Evolutionary conservation across 306 rosid species (phyloP), one percentile per base, ranked within the genome.

Genomic region (Vigna unguiculata): DNA sequence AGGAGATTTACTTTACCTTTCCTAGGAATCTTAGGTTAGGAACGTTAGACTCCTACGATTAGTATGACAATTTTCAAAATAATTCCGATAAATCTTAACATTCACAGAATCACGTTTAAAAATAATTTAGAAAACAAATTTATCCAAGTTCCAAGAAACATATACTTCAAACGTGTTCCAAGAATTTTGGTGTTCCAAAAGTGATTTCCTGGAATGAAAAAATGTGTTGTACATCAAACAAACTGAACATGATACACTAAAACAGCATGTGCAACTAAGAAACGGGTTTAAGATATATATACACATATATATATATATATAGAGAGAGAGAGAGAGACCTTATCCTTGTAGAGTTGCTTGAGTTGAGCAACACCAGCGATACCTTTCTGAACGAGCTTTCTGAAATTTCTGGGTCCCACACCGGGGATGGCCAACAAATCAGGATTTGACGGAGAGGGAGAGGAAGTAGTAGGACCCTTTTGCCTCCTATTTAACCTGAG

Each of bases 341-440:
- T 95, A 77, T 90, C 98, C 84, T 80, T 95, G 74, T 92, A 95
- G 76, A 95, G 80, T 69, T 92, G 90, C 82, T 95, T 95, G 62
- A 95, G 97, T 78, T 95, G 88, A 13, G 91, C 91, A 49, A 95
- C 93, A 59, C 97, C 97, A 14, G 87, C 94, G 52, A 95, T 88
- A 32, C 98, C 97, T 66, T 95, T 95, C 78, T 83, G 86, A 48
- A 92, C 87, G 57, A 95, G 91, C 83, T 95, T 95, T 80, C 83
- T 85, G 86, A 92, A 81, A 86, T 95, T 95, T 67, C 97, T 88
- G 17, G 96, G 98, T 55, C 98, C 97, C 32, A 95, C 97, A 1
- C 97, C 98, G 0, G 97, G 97, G 83, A 95, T 92, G 2, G 97
- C 83, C 90, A 95, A 67, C 87, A 95, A 89, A 75, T 95, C 97